Base-by-base conservation (phyloP, 2,329 filamentous ascomycete species). In the Fusarium oxysporum region DNA sequence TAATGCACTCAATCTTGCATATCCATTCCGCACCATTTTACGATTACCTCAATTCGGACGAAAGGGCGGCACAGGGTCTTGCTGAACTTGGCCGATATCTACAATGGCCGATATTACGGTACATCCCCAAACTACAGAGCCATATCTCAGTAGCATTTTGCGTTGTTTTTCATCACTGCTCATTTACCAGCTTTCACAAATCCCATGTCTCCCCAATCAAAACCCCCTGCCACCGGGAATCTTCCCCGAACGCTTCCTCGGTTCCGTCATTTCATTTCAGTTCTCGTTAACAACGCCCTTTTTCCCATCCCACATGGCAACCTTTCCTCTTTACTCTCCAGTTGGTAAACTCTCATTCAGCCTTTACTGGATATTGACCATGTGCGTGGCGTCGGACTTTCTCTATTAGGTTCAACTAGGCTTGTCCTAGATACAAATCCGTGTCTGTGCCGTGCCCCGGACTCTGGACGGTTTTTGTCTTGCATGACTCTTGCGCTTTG, bases 331-430 rank as follows among this genome's bases (percentile, higher is more conserved):
- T 21, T 50, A n/a, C 57, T 50, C 41, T 8, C n/a, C 41, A 23
- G 28, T n/a, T 45, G 21, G 25, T 37, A 59, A 62, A 60, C 25
- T 57, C 45, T 69, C 55, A 38, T 45, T 50, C 40, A 62, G 62
- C 55, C 66, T 59, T 70, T 30, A 54, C 50, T 54, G 50, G 47
- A 43, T 30, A 35, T 53, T 60, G 51, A 35, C 71, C 65, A 72
- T 70, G 70, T 72, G 62, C 32, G 71, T 77, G 68, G 75, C 74
- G 74, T 72, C 54, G 71, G 75, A 47, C 71, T 61, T 74, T 56
- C 51, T 61, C 19, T 14, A 54, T 74, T 75, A 77, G 61, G 62
- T 69, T 70, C 71, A 61, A 50, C 72, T 77, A 77, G 58, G 58
- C 71, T 65, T 38, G 56, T 62, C 67, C 65, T 75, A 75, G 71